phyloP scores from a whole-genome alignment of 2,329 filamentous ascomycete species.

The Chalara sp. region DNA sequence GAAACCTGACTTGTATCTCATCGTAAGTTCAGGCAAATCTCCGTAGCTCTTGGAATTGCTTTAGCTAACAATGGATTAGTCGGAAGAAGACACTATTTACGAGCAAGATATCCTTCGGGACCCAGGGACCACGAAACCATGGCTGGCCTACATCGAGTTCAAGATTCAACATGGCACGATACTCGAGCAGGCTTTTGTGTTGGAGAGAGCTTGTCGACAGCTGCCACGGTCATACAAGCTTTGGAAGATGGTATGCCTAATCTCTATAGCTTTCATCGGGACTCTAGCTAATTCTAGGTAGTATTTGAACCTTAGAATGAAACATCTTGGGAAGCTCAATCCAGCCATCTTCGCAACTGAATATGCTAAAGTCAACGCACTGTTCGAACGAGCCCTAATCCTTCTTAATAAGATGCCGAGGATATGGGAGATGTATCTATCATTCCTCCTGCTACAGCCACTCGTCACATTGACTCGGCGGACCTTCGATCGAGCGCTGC shows the following conservation, averaged over 20 bases:
- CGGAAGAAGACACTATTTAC: constrained; percentile 87
- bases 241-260: constrained; percentile 73
- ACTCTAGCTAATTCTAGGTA: constrained; percentile 28
- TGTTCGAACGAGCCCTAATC: constrained; percentile 89
- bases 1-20: constrained; percentile 29
- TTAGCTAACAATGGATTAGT: constrained; percentile 38
- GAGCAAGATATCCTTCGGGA: constrained; percentile 92
- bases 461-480: constrained; percentile 78
- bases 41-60: not conserved
- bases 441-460: constrained; percentile 87
- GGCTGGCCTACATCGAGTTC: constrained; percentile 89
- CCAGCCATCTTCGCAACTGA: constrained; percentile 72
- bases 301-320: constrained; percentile 81
- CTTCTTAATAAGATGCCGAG: constrained; percentile 97
- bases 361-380: constrained; percentile 86
- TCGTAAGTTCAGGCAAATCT: constrained; percentile 21
- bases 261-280: not conserved
- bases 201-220: constrained; percentile 86
- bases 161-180: constrained; percentile 81
- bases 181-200: constrained; percentile 77
- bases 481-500: constrained; percentile 86
- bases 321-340: constrained; percentile 77
- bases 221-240: constrained; percentile 95
- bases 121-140: constrained; percentile 80
- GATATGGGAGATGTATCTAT: constrained; percentile 97